Evolutionary conservation across 176 grass and related monocot genomes (phyloP), one percentile per base, ranked within the genome.

Genomic region (Triticum dicoccoides): DNA sequence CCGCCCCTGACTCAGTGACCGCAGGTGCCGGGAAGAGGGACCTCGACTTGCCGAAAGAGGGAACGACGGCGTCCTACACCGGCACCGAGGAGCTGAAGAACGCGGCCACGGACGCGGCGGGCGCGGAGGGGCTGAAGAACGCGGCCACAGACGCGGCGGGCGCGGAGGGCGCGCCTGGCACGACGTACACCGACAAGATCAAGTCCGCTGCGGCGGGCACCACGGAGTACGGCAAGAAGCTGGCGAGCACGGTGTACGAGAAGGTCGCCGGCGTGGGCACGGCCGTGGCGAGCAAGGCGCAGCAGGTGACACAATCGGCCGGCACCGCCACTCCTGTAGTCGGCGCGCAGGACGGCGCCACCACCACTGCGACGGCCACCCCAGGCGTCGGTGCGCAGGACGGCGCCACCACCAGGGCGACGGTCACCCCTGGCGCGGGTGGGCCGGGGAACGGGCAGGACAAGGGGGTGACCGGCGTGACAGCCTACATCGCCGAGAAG

Each of bases 211-310:
- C 91, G 0, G 88, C 77, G 21, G 87, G 83, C 21, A 90, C 89
- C 25, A 88, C 89, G 25, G 86, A 86, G 85, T 95, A 95, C 24
- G 81, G 94, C 9, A 95, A 91, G 89, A 83, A 93, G 42, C 76
- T 95, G 11, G 94, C 91, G 1, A 81, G 79, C 15, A 84, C 80
- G 9, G 87, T 88, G 65, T 98, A 95, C 80, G 89, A 90, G 32
- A 95, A 89, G 86, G 83, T 93, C 52, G 81, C 92, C 3, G 89
- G 39, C 29, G 89, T 82, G 37, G 86, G 95, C 13, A 79, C 83
- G 6, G 73, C 35, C 37, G 92, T 89, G 80, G 56, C 35, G 13
- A 59, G 81, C 10, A 91, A 92, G 74, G 92, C 89, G 17, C 77
- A 81, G 61, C 14, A 80, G 42, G 82, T 63, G 42, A 75, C 17